Base-by-base conservation (phyloP, 164 flowering plant genomes). In the Nymphaea thermarum region DNA sequence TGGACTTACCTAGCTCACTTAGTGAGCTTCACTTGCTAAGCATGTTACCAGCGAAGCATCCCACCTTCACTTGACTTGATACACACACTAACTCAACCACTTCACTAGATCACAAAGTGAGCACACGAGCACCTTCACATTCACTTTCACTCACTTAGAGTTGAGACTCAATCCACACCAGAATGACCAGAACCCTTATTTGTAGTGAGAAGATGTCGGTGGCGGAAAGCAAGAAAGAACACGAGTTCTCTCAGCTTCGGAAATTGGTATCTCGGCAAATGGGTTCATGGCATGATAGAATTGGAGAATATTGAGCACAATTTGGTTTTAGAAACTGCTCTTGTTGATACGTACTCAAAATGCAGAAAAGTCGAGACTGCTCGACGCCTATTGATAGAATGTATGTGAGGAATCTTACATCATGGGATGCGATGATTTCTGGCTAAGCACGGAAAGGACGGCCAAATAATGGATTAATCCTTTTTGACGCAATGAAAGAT, bases 291-390 rank as follows among this genome's bases (percentile, higher is more conserved):
- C 74, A 69, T 66, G 43, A 77, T 77, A 44, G 69, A 71, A 43
- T 71, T 62, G 65, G 66, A 60, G 36, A 66, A 60, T 14, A 57
- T 73, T 68, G 63, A 45, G 43, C 7, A 71, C 2, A 66, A 43
- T 18, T 67, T 65, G 43, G 66, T 67, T 66, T 72, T 88, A 14
- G 92, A 91, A n/a, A 86, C 94, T 67, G 85, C 96, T 17, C 76
- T 92, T 75, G 71, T 92, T 64, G 92, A 89, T 69, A 89, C 89
- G 96, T 89, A 89, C 66, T 12, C 74, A 0, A 78, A 75, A 42
- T 83, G 89, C 60, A 76, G 82, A 4, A 66, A 73, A 57, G 5
- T 76, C 14, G 14, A 17, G 0, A 57, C 70, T 66, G 94, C 94
- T 3, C 87, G 87, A 0, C 76, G 73, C 25, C 42, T 90, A 90